A percentile compares a stretch with the other conserved stretches of the same genome.
Conservation (phyloP, 202 grass and related monocot genomes). For the Carex arenaria region DNA sequence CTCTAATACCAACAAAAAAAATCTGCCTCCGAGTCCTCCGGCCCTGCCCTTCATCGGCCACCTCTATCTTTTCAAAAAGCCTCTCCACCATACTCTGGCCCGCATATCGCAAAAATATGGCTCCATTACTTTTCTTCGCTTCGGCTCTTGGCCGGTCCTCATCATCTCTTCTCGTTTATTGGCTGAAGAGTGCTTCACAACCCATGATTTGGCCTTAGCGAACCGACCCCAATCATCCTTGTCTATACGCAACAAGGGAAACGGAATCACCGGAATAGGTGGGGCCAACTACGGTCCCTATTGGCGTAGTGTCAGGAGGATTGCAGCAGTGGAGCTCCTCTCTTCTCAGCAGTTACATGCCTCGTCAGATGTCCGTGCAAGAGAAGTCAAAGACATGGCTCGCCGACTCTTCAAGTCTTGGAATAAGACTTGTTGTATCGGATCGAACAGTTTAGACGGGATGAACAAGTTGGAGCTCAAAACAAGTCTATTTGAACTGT, state of each 20-base stretch:
- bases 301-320: conserved; percentile 39
- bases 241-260: conserved; percentile 1
- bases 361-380: conserved; percentile 26
- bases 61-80: conserved; percentile 43
- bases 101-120: conserved; percentile 27
- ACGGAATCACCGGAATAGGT: conserved; percentile 23
- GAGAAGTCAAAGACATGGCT: conserved; percentile 13
- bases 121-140: conserved; percentile 19
- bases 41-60: conserved; percentile 43
- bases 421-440: neutral
- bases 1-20: neutral
- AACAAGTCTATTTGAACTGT: conserved; percentile 43
- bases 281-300: conserved; percentile 32
- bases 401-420: conserved; percentile 4
- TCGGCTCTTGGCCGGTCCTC: conserved; percentile 28
- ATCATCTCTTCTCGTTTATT: conserved; percentile 38
- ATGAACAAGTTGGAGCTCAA: conserved; percentile 30
- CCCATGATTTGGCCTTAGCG: conserved; percentile 30
- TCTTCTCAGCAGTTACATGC: conserved; percentile 20
- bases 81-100: conserved; percentile 41
- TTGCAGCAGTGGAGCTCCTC: conserved; percentile 41
- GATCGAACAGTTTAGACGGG: no score
- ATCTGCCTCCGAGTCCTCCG: conserved; percentile 26
- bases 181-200: conserved; percentile 41
- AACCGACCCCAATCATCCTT: conserved; percentile 29